Conservation (phyloP, 2,329 filamentous ascomycete genomes). For the Ophiostoma himal-ulmi region DNA sequence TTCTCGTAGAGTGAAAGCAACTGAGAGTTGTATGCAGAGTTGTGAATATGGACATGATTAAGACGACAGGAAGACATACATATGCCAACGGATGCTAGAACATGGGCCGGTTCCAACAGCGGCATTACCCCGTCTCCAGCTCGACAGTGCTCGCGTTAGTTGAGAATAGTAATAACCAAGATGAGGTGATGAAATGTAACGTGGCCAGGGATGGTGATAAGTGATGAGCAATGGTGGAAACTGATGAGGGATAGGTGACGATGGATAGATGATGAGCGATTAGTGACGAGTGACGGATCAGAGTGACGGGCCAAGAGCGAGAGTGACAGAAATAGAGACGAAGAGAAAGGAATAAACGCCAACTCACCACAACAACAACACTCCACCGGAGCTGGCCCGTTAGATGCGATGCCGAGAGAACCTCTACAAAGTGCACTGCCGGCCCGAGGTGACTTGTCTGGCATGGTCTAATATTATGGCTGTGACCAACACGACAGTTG, state of each 20-base stretch:
- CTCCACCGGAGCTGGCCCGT: neutral
- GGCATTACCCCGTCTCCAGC: neutral
- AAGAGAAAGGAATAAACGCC: neutral
- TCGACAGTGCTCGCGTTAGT: neutral
- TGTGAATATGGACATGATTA: too few relatives aligned
- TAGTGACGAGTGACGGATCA: neutral
- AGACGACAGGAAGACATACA: neutral
- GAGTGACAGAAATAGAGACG: neutral
- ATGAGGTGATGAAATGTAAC: neutral
- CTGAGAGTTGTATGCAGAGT: too few relatives aligned
- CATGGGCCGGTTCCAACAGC: neutral
- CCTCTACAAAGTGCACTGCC: neutral
- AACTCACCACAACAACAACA: neutral
- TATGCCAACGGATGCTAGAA: neutral
- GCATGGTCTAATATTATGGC: neutral
- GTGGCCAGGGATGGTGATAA: neutral
- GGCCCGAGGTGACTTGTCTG: neutral
- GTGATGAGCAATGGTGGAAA: neutral
- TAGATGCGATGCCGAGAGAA: neutral
- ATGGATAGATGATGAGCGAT: neutral
- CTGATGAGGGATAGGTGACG: neutral
- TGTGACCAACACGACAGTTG: constrained; percentile 8
- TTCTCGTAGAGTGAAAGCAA: neutral
- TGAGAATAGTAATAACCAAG: neutral
- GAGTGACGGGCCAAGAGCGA: neutral